Evolutionary conservation across 257 asterid genomes (phyloP).

Genomic region (Primulina eburnea): DNA sequence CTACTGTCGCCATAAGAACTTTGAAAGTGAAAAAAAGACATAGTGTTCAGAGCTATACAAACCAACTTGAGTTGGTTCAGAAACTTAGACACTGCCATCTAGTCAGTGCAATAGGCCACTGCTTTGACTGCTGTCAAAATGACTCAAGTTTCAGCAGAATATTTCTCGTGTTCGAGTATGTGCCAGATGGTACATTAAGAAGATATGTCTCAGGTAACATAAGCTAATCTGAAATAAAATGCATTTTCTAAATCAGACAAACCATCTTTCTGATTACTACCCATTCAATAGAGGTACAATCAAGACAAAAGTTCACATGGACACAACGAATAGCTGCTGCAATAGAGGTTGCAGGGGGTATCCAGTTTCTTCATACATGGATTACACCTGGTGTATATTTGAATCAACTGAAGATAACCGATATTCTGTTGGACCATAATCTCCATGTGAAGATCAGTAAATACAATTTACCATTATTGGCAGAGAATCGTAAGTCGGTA

Average conservation of each 20-base stretch:
- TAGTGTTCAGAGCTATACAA: slow-evolving; percentile 53
- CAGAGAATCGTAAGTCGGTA: slow-evolving; percentile 49
- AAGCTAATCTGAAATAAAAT: neutral
- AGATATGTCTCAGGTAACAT: slow-evolving; percentile 54
- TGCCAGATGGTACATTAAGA: slow-evolving; percentile 62
- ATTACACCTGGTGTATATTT: slow-evolving; percentile 72
- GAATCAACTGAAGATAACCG: slow-evolving; percentile 62
- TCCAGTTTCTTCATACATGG: slow-evolving; percentile 88
- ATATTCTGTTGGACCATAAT: slow-evolving; percentile 60
- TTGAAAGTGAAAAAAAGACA: slow-evolving; percentile 53
- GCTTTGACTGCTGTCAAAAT: slow-evolving; percentile 63
- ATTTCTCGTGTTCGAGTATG: slow-evolving; percentile 60
- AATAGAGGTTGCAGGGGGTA: slow-evolving; percentile 67
- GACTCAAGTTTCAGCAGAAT: slow-evolving; percentile 42
- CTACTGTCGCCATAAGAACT: slow-evolving; percentile 56
- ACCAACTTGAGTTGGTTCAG: slow-evolving; percentile 62
- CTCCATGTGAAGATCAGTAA: slow-evolving; percentile 70
- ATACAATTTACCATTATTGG: slow-evolving; percentile 59
- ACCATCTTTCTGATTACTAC: slow-evolving; percentile 1
- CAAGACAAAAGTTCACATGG: slow-evolving; percentile 53
- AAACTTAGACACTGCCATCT: slow-evolving; percentile 70
- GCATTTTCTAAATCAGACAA: neutral
- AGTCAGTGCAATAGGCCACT: slow-evolving; percentile 81
- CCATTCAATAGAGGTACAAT: slow-evolving; percentile 37
- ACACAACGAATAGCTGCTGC: slow-evolving; percentile 67